Evolutionary conservation across 306 rosid genomes (phyloP).

Genomic region (Hippophae gyantsensis): DNA sequence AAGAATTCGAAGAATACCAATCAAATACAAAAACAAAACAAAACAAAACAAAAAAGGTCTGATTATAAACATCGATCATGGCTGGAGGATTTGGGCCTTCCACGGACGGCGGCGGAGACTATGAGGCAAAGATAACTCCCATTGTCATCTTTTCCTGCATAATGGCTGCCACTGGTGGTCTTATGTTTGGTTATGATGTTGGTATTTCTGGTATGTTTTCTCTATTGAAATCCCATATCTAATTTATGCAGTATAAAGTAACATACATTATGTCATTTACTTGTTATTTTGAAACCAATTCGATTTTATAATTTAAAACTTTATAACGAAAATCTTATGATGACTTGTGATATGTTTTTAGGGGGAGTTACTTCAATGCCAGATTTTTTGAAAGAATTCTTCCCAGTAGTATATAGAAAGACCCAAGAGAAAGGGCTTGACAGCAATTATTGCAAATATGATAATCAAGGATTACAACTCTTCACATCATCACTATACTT

Average conservation of each 20-base stretch:
- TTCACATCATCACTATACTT: conserved; percentile 61
- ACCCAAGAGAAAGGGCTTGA: conserved; percentile 16
- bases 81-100: too few relatives aligned
- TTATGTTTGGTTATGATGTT: conserved; percentile 20
- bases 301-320: not conserved
- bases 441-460: conserved; percentile 59
- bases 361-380: conserved; percentile 66
- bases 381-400: conserved; percentile 44
- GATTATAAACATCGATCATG: too few relatives aligned
- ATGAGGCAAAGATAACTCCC: conserved; percentile 16
- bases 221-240: too few relatives aligned
- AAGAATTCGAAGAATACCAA: too few relatives aligned
- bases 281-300: not conserved
- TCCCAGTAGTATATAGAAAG: conserved; percentile 36
- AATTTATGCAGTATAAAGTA: too few relatives aligned
- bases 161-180: conserved; percentile 18
- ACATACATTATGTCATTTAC: too few relatives aligned
- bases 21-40: too few relatives aligned
- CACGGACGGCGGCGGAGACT: not conserved
- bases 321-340: not conserved
- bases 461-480: conserved; percentile 39
- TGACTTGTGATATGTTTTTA: conserved; percentile 4
- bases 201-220: conserved; percentile 12
- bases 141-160: conserved; percentile 14
- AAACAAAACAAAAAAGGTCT: too few relatives aligned